Evolutionary conservation across 2,329 filamentous ascomycete species (phyloP), one percentile per base, ranked within the genome.

Genomic region (Westerdykella aurantiaca): DNA sequence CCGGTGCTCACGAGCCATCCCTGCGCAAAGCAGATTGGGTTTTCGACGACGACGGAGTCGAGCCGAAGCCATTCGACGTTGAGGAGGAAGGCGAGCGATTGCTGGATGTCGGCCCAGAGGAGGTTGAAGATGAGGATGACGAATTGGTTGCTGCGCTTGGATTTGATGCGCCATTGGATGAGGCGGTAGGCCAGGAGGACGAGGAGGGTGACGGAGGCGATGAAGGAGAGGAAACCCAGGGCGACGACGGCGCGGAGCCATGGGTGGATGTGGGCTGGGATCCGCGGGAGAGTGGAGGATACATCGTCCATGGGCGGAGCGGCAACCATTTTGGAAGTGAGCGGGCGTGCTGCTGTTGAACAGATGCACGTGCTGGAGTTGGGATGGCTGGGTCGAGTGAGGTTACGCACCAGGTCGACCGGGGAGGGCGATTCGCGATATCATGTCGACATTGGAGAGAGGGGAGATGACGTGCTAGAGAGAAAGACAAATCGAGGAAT

Each of bases 41-140:
- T 75, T 2, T 72, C 72, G 1, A 81, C 78, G 1, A 73, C 55
- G 13, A 86, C 74, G 0, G 68, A 71, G 58, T 83, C 71, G 12
- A 69, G 60, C 1, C 65, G 61, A 5, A 85, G 68, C 76, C 82
- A 83, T 31, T 75, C 68, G 4, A 75, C 73, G 48, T 82, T 85
- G 39, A 86, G 69, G 35, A 83, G 55, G 57, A 86, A 87, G 4
- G 81, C 79, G 0, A 79, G 60, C 6, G 79, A 74, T 55, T 86
- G 83, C 55, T 83, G 79, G 43, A 85, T 74, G 53, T 87, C 83
- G 46, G 83, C 82, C 17, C 84, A 66, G 5, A 87, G 69, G 0
- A 87, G 74, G 58, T 86, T 86, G 60, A 84, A 78, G 45, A 86
- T 82, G 4, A 87, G 71, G 0, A 86, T 70, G 22, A 86, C 73